Percentiles rank a stretch among this genome's conserved stretches.
These are phyloP conservation scores for Uronychia setigera DNA, from an alignment of 73 alveolate genomes.

Conservation along the genomic window DNA sequence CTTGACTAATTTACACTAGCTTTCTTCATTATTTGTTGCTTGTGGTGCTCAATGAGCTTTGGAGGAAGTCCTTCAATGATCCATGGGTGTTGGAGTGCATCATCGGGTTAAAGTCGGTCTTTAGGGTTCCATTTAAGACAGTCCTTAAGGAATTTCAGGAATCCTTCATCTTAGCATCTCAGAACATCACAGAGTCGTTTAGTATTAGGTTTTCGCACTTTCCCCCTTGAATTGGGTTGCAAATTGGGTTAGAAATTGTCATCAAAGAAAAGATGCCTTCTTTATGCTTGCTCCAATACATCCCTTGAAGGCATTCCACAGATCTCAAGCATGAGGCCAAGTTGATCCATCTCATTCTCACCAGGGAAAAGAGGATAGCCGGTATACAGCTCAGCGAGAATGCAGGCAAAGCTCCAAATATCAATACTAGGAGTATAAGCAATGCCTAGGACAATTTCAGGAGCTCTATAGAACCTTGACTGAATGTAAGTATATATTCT, in stretches of 20 bases:
- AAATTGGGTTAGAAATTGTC: conserved; percentile 20
- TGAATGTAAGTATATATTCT: conserved; percentile 61
- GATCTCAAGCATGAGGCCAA: conserved; percentile 78
- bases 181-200: conserved; percentile 33
- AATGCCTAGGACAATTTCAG: conserved; percentile 66
- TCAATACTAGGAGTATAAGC: conserved; percentile 74
- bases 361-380: conserved; percentile 93
- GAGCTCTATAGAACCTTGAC: conserved; percentile 69
- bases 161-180: conserved; percentile 30
- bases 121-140: conserved; percentile 62
- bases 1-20: too few species aligned
- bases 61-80: conserved; percentile 57
- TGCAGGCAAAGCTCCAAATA: conserved; percentile 91
- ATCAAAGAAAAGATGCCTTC: conserved; percentile 41
- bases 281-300: conserved; percentile 45
- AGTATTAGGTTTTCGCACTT: conserved; percentile 47
- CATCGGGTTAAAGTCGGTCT: conserved; percentile 38
- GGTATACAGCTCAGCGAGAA: conserved; percentile 78
- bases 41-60: conserved; percentile 58
- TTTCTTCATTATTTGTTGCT: conserved; percentile 1
- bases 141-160: conserved; percentile 32
- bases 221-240: conserved; percentile 28
- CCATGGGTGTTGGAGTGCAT: conserved; percentile 64
- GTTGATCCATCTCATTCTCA: conserved; percentile 84
- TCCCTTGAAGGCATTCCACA: conserved; percentile 64